These are phyloP conservation scores for Blastobotrys serpentis DNA, from an alignment of 1,139 yeast species.

Conservation along the genomic window DNA sequence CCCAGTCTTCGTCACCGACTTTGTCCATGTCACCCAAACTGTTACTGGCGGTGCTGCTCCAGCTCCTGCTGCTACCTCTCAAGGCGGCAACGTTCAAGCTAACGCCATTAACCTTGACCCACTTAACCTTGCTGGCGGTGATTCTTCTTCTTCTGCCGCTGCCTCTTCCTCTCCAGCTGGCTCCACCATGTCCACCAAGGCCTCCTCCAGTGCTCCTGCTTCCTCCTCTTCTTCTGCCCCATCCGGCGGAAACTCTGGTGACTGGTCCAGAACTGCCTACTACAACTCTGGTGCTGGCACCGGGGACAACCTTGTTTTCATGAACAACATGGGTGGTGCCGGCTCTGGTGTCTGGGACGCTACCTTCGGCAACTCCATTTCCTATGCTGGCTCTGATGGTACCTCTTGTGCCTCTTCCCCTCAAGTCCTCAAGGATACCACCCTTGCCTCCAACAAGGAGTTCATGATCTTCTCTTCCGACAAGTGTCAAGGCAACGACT, in stretches of 20 bases:
- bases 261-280: slow-evolving; percentile 76
- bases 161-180: slow-evolving; percentile 28
- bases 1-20: slow-evolving; percentile 40
- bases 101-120: slow-evolving; percentile 13
- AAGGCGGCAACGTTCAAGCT: slow-evolving; percentile 20
- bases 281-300: slow-evolving; percentile 57
- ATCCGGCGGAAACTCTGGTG: slow-evolving; percentile 30
- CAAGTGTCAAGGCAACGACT: slow-evolving; percentile 59
- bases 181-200: slow-evolving; percentile 23
- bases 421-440: slow-evolving; percentile 59
- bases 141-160: slow-evolving; percentile 27
- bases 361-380: slow-evolving; percentile 84
- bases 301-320: slow-evolving; percentile 70
- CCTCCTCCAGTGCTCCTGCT: slow-evolving; percentile 24
- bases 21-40: slow-evolving; percentile 69
- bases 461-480: slow-evolving; percentile 71
- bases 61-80: slow-evolving; percentile 28
- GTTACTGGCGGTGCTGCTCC: slow-evolving; percentile 57
- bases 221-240: slow-evolving; percentile 29
- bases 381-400: slow-evolving; percentile 78
- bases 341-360: slow-evolving; percentile 84
- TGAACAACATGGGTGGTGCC: slow-evolving; percentile 71
- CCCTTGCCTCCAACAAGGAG: slow-evolving; percentile 71
- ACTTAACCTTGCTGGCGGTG: slow-evolving; percentile 25
- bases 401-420: slow-evolving; percentile 60